Base-by-base conservation (phyloP, 176 grass and related monocot genomes). In the Oryza punctata region DNA sequence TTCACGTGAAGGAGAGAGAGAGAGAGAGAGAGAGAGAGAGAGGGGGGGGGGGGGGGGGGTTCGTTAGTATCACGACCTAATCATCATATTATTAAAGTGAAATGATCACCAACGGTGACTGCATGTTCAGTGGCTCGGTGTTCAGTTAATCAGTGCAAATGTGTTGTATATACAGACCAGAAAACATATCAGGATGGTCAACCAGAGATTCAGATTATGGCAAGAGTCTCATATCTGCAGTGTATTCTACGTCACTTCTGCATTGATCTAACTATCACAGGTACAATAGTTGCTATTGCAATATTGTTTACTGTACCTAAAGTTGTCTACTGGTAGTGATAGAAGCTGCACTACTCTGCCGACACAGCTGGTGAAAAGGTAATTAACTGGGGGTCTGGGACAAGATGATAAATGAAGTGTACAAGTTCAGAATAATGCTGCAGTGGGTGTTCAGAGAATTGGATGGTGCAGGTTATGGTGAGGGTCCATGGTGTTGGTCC, bases 1-100 rank as follows among this genome's bases (percentile, higher is more conserved):
- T 75, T 74, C 91, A 94, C 91, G 94, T 97, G 87, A 77, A 86
- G 76, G 81, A 64, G 50, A 82, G 75, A 85, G 71, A 90, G 30
- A 25, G 4, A 35, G 0, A 5, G 4, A 35, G 33, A 35, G 3
- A 33, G 3, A 33, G 37, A 41, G 63, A 72, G n/a, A n/a, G n/a
- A n/a, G n/a, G n/a, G n/a, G n/a, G n/a, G n/a, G n/a, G n/a, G n/a
- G n/a, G n/a, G n/a, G n/a, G n/a, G n/a, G n/a, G 67, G 54, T 65
- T 60, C 52, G 67, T 26, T 38, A 10, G 15, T 46, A 72, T 65
- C 57, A 24, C 57, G 7, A 61, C 3, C 57, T 40, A 8, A n/a
- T 49, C 73, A 67, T 25, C 32, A 23, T 24, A 23, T 73, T 30
- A 46, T n/a, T 26, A 49, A 16, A 57, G 33, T 57, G 18, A 45